These are phyloP conservation scores for Crithidia bombi DNA, from an alignment of 208 protist genomes.

Conservation along the genomic window DNA sequence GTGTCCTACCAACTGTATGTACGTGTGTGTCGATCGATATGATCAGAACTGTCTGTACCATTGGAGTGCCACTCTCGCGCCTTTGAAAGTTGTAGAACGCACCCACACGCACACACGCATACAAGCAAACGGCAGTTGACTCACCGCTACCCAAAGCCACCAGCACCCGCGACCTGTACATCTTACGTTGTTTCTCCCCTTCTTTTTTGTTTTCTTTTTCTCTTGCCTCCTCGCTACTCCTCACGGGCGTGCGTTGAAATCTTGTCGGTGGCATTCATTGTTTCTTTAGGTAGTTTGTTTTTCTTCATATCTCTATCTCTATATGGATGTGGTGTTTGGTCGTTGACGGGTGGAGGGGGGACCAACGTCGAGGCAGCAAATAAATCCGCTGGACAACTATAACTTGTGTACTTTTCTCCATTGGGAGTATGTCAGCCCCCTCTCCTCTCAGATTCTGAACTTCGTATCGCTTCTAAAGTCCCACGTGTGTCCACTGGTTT, in stretches of 20 bases:
- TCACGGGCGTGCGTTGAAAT: not conserved
- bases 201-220: slow-evolving; percentile 7
- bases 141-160: no score
- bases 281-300: no score
- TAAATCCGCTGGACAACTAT: not conserved
- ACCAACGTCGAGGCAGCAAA: not conserved
- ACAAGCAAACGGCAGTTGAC: no score
- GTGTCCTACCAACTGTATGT: no score
- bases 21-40: no score
- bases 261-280: slow-evolving; percentile 2
- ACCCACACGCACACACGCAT: no score
- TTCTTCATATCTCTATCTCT: slow-evolving; percentile 25
- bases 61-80: no score
- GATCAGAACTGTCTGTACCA: no score
- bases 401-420: not conserved
- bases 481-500: not conserved
- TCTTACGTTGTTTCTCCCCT: slow-evolving; percentile 8
- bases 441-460: not conserved
- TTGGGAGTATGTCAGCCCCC: no score
- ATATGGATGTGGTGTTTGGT: not conserved
- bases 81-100: no score
- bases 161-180: not conserved
- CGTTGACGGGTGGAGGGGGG: not conserved
- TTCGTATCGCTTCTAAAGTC: not conserved
- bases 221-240: not conserved